phyloP scores from a whole-genome alignment of 1,284 basidiomycete species.

The Fomitopsis palustris region DNA sequence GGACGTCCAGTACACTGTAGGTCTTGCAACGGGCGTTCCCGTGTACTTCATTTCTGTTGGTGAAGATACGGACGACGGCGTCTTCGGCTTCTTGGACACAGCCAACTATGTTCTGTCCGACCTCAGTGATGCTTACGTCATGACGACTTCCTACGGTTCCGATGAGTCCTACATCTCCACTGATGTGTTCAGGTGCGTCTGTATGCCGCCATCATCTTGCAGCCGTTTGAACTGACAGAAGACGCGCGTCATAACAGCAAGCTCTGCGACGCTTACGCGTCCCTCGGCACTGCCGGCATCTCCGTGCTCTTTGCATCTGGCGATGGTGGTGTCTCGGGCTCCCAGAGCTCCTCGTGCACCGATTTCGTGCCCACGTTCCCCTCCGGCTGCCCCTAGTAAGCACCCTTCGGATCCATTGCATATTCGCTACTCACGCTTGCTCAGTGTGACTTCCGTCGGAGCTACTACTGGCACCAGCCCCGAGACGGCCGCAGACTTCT shows the following conservation, averaged over 20 bases:
- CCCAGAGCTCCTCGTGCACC: constrained; percentile 42
- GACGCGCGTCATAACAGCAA: constrained; percentile 11
- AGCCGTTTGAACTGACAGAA: background rate
- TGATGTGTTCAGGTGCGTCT: constrained; percentile 52
- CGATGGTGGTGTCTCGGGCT: constrained; percentile 62
- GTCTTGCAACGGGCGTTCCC: constrained; percentile 33
- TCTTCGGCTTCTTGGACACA: constrained; percentile 23
- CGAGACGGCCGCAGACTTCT: constrained; percentile 47
- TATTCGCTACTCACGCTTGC: constrained; percentile 14
- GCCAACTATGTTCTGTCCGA: constrained; percentile 27
- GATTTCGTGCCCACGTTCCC: constrained; percentile 72
- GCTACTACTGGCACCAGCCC: constrained; percentile 46
- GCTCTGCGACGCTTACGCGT: constrained; percentile 58
- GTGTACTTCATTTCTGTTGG: constrained; percentile 44
- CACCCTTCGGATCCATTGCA: constrained; percentile 12
- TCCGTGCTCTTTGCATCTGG: constrained; percentile 67
- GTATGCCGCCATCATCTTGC: constrained; percentile 31
- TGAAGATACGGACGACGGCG: constrained; percentile 22
- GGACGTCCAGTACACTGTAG: constrained; percentile 63
- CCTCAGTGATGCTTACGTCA: constrained; percentile 41
- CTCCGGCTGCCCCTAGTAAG: constrained; percentile 54
- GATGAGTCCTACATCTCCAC: constrained; percentile 21
- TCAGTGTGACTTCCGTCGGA: constrained; percentile 62
- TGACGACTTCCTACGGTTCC: constrained; percentile 39
- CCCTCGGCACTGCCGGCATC: constrained; percentile 57